Evolutionary conservation across 768 basidiomycete genomes (phyloP).

Genomic region (Mycena indigotica): DNA sequence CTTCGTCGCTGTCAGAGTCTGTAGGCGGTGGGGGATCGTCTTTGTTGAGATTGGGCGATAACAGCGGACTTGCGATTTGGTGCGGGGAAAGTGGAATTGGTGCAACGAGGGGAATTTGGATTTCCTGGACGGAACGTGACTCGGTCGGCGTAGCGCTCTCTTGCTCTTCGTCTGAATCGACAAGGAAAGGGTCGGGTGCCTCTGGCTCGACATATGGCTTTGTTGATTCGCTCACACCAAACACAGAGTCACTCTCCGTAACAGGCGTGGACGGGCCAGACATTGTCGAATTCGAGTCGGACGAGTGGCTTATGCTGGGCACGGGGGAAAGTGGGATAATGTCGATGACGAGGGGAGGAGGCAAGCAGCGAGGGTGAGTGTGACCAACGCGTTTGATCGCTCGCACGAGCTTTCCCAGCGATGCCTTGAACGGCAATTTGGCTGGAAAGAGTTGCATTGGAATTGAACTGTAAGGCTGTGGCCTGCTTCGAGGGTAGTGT

Average conservation of each 20-base stretch:
- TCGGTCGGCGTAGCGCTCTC: slow-evolving; percentile 18
- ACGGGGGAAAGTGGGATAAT: not conserved
- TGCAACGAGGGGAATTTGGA: slow-evolving; percentile 34
- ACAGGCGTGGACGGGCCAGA: not conserved
- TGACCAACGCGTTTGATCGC: not conserved
- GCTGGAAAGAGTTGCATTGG: not conserved
- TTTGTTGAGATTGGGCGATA: slow-evolving; percentile 52
- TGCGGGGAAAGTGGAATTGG: slow-evolving; percentile 27
- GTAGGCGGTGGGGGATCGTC: slow-evolving; percentile 57
- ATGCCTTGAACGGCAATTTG: not conserved
- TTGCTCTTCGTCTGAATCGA: slow-evolving; percentile 50
- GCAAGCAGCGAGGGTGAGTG: not conserved
- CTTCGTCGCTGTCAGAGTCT: slow-evolving; percentile 42
- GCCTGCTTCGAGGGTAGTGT: not conserved
- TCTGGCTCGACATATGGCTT: slow-evolving; percentile 45
- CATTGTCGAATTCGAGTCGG: not conserved
- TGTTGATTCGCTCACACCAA: not conserved
- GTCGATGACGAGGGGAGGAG: slow-evolving; percentile 1
- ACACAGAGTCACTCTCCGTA: not conserved
- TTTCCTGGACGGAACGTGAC: slow-evolving; percentile 43
- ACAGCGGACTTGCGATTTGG: slow-evolving; percentile 21
- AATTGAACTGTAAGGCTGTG: not conserved
- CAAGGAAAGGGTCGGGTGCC: slow-evolving; percentile 62
- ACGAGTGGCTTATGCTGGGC: too few species aligned
- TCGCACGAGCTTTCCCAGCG: not conserved